Evolutionary conservation across 2,329 filamentous ascomycete genomes (phyloP), one percentile per base, ranked within the genome.

Genomic region (Colletotrichum gloeosporioides): DNA sequence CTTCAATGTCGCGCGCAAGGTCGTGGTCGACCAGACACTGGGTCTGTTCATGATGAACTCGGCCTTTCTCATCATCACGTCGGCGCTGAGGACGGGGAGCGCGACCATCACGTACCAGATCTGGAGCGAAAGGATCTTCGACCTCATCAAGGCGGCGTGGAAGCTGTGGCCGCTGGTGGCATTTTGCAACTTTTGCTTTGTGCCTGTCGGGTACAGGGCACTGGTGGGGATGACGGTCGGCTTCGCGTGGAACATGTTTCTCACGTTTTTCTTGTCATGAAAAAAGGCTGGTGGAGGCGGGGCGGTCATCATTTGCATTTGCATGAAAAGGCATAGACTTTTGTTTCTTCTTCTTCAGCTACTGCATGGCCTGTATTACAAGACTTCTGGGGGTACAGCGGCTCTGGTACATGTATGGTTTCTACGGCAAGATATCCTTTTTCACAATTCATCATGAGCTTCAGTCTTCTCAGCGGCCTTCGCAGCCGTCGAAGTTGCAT

Each of bases 231-330:
- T 84, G 25, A 83, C 81, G 70, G 81, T 85, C 36, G 84, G 84
- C 4, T 85, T 85, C 25, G 79, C 82, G 3, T 85, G 84, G 84
- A 85, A 83, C 66, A 84, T 85, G 32, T 85, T 85, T 59, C 75
- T 85, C 36, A 85, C 83, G 22, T 78, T 85, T 15, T 84, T 84
- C 57, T 80, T 83, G 8, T 82, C 81, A 55, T 76, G 16, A 70
- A 29, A 39, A 61, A 25, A 4, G 15, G 31, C 7, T 6, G 65
- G 4, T 6, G 70, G 64, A 18, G 22, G 34, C 25, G 29, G 29
- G 16, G 16, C 15, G 34, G 31, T 49, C 34, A 61, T 22, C n/a
- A 12, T 55, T 67, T 64, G 63, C 69, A 73, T 76, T 39, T 53
- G 44, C n/a, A 53, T 53, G 44, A 53, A 53, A 73, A 55, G n/a